Evolutionary conservation across 176 grass and related monocot genomes (phyloP).

Genomic region (Eleusine indica): DNA sequence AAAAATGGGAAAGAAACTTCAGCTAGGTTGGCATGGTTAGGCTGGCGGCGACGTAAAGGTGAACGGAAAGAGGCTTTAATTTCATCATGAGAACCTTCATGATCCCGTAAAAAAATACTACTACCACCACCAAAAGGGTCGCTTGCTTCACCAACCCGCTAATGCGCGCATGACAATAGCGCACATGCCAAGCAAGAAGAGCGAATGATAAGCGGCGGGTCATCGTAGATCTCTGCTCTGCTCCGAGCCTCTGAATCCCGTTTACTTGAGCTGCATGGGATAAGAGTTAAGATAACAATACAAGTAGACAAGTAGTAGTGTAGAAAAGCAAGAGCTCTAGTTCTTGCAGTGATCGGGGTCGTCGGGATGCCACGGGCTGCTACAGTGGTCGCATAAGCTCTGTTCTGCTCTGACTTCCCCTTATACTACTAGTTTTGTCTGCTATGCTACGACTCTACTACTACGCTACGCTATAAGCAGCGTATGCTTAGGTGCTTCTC

Average conservation of each 20-base stretch:
- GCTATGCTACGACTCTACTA: too few relatives aligned
- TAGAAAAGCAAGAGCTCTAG: too few relatives aligned
- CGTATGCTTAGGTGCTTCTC: neutral
- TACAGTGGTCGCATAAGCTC: neutral
- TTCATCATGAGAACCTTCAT: neutral
- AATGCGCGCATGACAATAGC: neutral
- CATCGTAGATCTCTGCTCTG: too few relatives aligned
- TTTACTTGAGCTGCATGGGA: too few relatives aligned
- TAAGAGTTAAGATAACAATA: too few relatives aligned
- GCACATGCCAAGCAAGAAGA: neutral
- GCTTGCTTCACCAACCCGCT: neutral
- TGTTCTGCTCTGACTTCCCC: neutral
- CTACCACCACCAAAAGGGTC: neutral
- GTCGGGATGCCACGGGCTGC: neutral
- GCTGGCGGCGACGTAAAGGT: conserved; percentile 1
- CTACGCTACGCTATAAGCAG: neutral
- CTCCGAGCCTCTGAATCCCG: too few relatives aligned
- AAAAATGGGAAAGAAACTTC: neutral
- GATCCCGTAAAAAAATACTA: neutral
- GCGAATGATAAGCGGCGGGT: too few relatives aligned
- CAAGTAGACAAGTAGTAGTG: too few relatives aligned
- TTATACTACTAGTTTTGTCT: neutral
- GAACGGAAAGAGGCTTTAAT: neutral
- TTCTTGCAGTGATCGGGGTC: neutral
- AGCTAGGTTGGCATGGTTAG: conserved; percentile 1